Conservation (phyloP, 305 asterid species). For the Ajuga reptans region DNA sequence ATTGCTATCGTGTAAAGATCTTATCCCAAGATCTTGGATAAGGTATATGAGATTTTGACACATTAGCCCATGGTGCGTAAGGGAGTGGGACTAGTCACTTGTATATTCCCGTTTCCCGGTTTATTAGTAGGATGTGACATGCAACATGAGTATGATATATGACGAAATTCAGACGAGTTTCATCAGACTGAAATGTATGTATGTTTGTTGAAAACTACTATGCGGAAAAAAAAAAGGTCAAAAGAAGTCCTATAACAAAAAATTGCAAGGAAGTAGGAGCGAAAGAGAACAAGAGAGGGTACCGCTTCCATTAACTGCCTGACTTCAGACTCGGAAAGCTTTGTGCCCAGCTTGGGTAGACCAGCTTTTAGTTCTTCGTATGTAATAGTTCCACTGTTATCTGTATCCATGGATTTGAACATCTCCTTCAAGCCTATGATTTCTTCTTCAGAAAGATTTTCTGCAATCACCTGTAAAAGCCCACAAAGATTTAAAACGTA, state of each 20-base stretch:
- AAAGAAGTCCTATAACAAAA: not conserved
- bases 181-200: not conserved
- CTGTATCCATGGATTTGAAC: conserved; percentile 91
- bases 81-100: no score
- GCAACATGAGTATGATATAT: not conserved
- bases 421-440: conserved; percentile 91
- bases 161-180: not conserved
- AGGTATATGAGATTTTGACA: no score
- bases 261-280: no score
- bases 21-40: no score
- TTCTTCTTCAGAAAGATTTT: conserved; percentile 72
- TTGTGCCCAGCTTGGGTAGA: conserved; percentile 76
- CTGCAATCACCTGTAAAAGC: conserved; percentile 67
- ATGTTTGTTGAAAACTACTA: not conserved
- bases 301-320: conserved; percentile 96
- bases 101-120: not conserved
- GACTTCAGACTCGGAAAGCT: conserved; percentile 88
- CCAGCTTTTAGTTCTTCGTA: conserved; percentile 89
- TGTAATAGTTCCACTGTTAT: conserved; percentile 84
- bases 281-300: conserved; percentile 22
- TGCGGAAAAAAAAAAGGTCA: not conserved
- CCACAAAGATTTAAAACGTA: not conserved
- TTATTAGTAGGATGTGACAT: not conserved
- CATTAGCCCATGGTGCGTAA: no score
- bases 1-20: no score